Evolutionary conservation across 2,329 filamentous ascomycete species (phyloP), one percentile per base, ranked within the genome.

Genomic region (Phialophora verrucosa): DNA sequence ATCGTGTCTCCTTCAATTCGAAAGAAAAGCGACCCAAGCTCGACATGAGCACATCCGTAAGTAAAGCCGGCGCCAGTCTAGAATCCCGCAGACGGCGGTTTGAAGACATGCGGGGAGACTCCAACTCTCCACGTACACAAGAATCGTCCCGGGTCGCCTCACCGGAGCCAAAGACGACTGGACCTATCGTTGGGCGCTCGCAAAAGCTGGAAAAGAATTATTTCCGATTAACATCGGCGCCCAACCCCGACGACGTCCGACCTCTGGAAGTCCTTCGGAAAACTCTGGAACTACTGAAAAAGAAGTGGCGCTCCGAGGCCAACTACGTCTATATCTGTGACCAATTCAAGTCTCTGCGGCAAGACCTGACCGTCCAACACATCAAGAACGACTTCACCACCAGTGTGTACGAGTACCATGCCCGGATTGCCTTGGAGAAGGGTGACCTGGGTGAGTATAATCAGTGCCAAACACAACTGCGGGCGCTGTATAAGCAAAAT

Each of bases 391-490:
- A 96, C 61, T 98, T 99, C 77, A 98, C 95, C 29, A 93, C 98
- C 70, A 90, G 87, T 69, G 95, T 97, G 56, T 99, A 99, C 80
- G 95, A 99, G 82, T 96, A 94, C 69, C 95, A 99, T 81, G 95
- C 94, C 70, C 90, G 95, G 68, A 98, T 99, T 81, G 95, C 95
- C 73, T 85, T 99, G 80, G 94, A 99, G 81, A 97, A 96, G 86
- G 93, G 91, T 82, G 95, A 99, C 84, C 88, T 98, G 84, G 94
- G 95, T 99, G 95, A 99, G 95, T 99, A 99, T 95, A 99, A 99
- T 84, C 95, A 99, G 86, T 99, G 95, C 81, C 95, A 99, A 84
- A 98, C 95, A 75, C 95, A 99, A 83, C 85, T 99, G 77, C 92
- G 92, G 80, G 92, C 91, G 72, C 84, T 99, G 75, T 98, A 99